These are phyloP conservation scores for Acanthamoeba triangularis DNA, from an alignment of 208 protist genomes.

Conservation along the genomic window DNA sequence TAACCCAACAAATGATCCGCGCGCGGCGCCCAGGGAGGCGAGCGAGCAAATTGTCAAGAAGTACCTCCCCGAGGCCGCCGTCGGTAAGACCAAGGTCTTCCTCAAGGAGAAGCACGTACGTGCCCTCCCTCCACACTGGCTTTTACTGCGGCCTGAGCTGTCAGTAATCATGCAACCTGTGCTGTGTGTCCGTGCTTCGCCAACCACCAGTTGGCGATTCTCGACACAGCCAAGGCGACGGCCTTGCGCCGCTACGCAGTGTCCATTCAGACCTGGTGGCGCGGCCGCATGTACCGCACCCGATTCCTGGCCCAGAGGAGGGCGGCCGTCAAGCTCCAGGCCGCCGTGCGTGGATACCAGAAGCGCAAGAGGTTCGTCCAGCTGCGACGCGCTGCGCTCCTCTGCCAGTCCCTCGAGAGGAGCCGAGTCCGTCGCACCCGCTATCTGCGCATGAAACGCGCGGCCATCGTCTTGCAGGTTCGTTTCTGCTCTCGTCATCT, in stretches of 20 bases:
- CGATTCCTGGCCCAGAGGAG: slow-evolving; percentile 2
- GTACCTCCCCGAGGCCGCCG: slow-evolving; percentile 15
- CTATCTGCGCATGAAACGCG: not conserved
- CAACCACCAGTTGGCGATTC: not conserved
- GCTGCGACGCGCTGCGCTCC: not conserved
- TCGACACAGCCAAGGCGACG: not conserved
- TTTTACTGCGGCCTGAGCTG: not conserved
- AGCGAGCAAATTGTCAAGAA: not conserved
- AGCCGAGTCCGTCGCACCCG: not conserved
- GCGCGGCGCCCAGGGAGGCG: not conserved
- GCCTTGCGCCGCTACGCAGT: not conserved
- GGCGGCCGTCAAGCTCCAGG: not conserved
- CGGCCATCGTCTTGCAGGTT: slow-evolving; percentile 16
- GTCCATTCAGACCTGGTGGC: not conserved
- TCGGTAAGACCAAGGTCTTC: slow-evolving; percentile 74
- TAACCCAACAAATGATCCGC: not conserved
- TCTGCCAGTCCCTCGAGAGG: not conserved
- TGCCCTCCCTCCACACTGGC: not conserved
- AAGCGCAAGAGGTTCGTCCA: not conserved
- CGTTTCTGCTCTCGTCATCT: not conserved
- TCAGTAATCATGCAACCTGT: not conserved
- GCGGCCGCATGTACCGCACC: not conserved
- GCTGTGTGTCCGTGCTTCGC: not conserved
- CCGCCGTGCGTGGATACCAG: not conserved
- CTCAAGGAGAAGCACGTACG: slow-evolving; percentile 40